Evolutionary conservation across 192 early-diverging fungal genomes (phyloP).

Genomic region (Borealophlyctis nickersoniae): DNA sequence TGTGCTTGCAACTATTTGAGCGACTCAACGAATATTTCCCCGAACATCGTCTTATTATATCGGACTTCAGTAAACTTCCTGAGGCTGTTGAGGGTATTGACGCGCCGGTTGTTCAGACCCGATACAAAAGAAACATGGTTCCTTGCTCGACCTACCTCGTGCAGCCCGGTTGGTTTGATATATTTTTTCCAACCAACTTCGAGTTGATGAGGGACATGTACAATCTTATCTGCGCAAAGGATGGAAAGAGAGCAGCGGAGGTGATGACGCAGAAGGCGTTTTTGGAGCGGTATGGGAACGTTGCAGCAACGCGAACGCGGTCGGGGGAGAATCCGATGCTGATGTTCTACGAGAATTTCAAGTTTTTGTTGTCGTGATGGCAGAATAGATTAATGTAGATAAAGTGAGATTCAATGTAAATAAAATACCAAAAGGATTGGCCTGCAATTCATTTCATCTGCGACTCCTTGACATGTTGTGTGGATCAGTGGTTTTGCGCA

Average conservation of each 20-base stretch:
- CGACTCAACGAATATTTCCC: constrained; percentile 80
- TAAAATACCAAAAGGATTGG: too few relatives aligned
- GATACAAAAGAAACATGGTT: constrained; percentile 86
- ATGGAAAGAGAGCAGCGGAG: constrained; percentile 28
- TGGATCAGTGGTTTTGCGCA: too few relatives aligned
- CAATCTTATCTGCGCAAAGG: constrained; percentile 19
- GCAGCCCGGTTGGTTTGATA: constrained; percentile 97
- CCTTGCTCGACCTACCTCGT: constrained; percentile 95
- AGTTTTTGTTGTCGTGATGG: constrained; percentile 51
- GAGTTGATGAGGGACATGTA: constrained; percentile 80
- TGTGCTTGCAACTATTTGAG: constrained; percentile 61
- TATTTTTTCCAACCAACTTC: constrained; percentile 99
- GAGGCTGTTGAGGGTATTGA: constrained; percentile 77
- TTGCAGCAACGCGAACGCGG: constrained; percentile 69
- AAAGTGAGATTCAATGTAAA: too few relatives aligned
- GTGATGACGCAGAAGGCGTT: constrained; percentile 79
- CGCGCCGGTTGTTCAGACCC: constrained; percentile 94
- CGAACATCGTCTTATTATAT: constrained; percentile 77
- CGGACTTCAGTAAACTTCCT: constrained; percentile 84
- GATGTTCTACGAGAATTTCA: constrained; percentile 90
- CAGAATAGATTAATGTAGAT: too few relatives aligned
- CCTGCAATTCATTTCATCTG: too few relatives aligned
- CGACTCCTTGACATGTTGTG: too few relatives aligned
- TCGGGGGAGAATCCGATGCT: constrained; percentile 95
- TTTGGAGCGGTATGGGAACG: constrained; percentile 69